These are phyloP conservation scores for Epichloe uncinata DNA, from an alignment of 2,329 filamentous ascomycete species.

Conservation along the genomic window DNA sequence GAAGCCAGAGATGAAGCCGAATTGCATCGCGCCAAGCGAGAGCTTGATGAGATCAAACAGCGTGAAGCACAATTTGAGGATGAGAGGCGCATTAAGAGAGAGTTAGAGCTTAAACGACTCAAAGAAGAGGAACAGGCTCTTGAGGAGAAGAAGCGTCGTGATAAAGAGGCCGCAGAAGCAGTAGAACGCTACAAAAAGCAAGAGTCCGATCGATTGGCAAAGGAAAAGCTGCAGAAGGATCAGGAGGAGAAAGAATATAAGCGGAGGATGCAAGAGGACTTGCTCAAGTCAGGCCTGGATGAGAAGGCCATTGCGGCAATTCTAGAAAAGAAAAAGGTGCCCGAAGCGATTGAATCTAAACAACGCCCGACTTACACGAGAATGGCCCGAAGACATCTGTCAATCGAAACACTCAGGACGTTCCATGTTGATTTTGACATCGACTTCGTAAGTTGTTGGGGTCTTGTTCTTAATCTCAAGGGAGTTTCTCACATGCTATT, in stretches of 20 bases:
- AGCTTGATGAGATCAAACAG: conserved; percentile 33
- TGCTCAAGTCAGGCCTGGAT: conserved; percentile 44
- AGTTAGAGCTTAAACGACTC: conserved; percentile 36
- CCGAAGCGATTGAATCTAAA: conserved; percentile 16
- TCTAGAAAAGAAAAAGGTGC: conserved; percentile 40
- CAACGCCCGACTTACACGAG: conserved; percentile 45
- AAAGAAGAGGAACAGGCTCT: conserved; percentile 30
- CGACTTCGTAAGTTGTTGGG: conserved; percentile 36
- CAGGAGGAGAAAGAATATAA: conserved; percentile 40
- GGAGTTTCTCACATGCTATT: no score
- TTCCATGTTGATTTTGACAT: conserved; percentile 45
- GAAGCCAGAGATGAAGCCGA: conserved; percentile 34
- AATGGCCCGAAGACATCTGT: conserved; percentile 48
- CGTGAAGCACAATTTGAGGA: conserved; percentile 33
- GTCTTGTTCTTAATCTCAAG: no score
- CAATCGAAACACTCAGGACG: conserved; percentile 44
- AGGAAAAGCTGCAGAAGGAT: conserved; percentile 34
- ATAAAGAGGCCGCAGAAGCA: conserved; percentile 33
- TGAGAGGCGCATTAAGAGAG: conserved; percentile 37
- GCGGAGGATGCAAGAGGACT: conserved; percentile 41
- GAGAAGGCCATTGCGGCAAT: conserved; percentile 47
- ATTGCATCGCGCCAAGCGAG: conserved; percentile 33
- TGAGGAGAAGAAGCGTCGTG: conserved; percentile 29
- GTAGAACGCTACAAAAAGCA: conserved; percentile 38
- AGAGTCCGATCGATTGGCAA: conserved; percentile 32